phyloP scores from a whole-genome alignment of 441 rosid species.

The Bocquillonia castaneifolia region DNA sequence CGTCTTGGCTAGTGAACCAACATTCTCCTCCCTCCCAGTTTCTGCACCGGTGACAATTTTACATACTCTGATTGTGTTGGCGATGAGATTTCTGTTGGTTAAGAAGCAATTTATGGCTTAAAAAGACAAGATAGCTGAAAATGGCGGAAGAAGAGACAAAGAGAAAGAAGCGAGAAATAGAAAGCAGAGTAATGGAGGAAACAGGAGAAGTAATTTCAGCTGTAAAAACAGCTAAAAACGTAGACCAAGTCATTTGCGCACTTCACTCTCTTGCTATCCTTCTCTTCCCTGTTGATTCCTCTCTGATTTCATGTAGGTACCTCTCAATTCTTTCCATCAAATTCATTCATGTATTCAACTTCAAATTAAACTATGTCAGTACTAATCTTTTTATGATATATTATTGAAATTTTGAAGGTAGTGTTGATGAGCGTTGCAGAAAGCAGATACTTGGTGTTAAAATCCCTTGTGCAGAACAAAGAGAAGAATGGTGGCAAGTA shows the following conservation, averaged over 20 bases:
- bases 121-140: too few relatives aligned
- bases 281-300: slow-evolving; percentile 69
- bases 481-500: slow-evolving; percentile 43
- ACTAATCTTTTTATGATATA: neutral
- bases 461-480: slow-evolving; percentile 47
- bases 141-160: slow-evolving; percentile 42
- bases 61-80: too few relatives aligned
- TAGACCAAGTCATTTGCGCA: slow-evolving; percentile 62
- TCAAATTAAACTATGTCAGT: neutral
- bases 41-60: too few relatives aligned
- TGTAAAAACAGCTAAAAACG: slow-evolving; percentile 53
- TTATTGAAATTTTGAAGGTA: slow-evolving; percentile 37
- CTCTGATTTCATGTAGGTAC: slow-evolving; percentile 47
- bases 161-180: slow-evolving; percentile 32
- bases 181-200: slow-evolving; percentile 42
- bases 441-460: slow-evolving; percentile 48
- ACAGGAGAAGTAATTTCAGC: slow-evolving; percentile 52
- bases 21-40: too few relatives aligned
- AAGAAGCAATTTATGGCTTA: too few relatives aligned
- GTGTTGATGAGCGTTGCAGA: slow-evolving; percentile 43
- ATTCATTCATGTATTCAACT: too few relatives aligned
- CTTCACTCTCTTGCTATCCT: slow-evolving; percentile 75
- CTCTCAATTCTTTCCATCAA: neutral
- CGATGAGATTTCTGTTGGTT: too few relatives aligned
- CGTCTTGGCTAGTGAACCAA: too few relatives aligned